Conservation (phyloP, 2,329 filamentous ascomycete species). For the Chaetomium strumarium region DNA sequence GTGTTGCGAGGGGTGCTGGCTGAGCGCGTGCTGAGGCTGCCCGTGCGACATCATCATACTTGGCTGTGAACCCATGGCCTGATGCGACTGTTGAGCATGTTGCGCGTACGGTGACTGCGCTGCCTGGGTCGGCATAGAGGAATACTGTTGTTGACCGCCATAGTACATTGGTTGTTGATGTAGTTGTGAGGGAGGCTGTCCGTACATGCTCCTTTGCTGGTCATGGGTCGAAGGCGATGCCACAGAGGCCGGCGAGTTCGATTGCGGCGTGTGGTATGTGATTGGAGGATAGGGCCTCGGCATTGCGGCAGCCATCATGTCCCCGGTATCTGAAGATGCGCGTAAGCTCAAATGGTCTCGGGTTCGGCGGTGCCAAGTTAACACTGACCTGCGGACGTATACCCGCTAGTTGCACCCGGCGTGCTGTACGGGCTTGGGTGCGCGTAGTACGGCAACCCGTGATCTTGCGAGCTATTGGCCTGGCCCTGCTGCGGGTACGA, state of each 20-base stretch:
- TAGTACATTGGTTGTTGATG: constrained; percentile 79
- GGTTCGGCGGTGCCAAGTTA: not conserved
- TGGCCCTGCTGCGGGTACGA: constrained; percentile 65
- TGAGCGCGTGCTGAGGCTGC: constrained; percentile 51
- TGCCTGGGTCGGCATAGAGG: constrained; percentile 60
- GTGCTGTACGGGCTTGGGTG: constrained; percentile 81
- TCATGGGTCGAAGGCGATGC: constrained; percentile 86
- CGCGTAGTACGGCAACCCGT: constrained; percentile 57
- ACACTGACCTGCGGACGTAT: constrained; percentile 75
- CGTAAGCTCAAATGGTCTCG: constrained; percentile 8
- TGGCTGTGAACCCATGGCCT: constrained; percentile 58
- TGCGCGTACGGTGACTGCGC: constrained; percentile 56
- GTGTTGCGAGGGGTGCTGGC: constrained; percentile 54
- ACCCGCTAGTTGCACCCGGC: constrained; percentile 73
- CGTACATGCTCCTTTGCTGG: constrained; percentile 82
- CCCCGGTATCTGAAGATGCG: constrained; percentile 45
- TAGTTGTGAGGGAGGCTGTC: constrained; percentile 70
- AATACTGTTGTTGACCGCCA: constrained; percentile 53
- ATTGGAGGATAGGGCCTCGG: constrained; percentile 84
- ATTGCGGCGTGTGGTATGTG: constrained; percentile 87
- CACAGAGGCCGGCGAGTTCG: constrained; percentile 88
- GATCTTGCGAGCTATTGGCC: constrained; percentile 57
- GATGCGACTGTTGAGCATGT: constrained; percentile 49
- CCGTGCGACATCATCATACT: constrained; percentile 62
- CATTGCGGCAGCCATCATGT: constrained; percentile 65